Evolutionary conservation across 805 yeast genomes (phyloP).

Genomic region (Kluyveromyces dobzhanskii): DNA sequence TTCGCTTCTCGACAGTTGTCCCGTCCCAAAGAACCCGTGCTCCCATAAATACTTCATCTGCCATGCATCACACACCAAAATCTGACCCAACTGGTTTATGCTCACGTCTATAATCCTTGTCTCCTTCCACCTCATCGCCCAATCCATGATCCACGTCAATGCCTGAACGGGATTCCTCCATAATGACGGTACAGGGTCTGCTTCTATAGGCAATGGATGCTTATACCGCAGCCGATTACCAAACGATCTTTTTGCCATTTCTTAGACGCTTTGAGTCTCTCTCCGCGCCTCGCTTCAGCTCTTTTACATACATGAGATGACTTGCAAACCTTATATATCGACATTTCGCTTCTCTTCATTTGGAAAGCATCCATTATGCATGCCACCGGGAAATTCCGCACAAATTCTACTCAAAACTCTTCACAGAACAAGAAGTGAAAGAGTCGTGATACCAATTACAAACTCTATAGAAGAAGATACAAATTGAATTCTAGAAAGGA

Average conservation of each 20-base stretch:
- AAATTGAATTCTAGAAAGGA: no score
- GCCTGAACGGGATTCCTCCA: slow-evolving; percentile 68
- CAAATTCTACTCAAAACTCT: no score
- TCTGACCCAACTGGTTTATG: slow-evolving; percentile 3
- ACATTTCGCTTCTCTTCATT: no score
- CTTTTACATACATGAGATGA: no score
- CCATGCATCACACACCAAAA: slow-evolving; percentile 19
- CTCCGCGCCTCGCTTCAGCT: no score
- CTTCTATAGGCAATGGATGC: slow-evolving; percentile 53
- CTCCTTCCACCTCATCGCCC: slow-evolving; percentile 4
- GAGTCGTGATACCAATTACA: no score
- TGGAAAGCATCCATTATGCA: no score
- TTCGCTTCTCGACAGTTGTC: slow-evolving; percentile 79
- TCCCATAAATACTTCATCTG: slow-evolving; percentile 63
- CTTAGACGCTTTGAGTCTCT: no score
- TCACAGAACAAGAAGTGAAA: no score
- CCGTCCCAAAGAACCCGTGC: slow-evolving; percentile 91
- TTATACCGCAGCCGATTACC: slow-evolving; percentile 27
- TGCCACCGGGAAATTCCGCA: no score
- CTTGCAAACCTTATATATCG: no score
- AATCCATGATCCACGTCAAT: slow-evolving; percentile 33
- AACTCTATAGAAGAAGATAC: no score
- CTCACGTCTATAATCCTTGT: slow-evolving; percentile 10
- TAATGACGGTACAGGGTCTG: slow-evolving; percentile 42
- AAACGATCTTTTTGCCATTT: background rate